Conservation (phyloP, 2,329 filamentous ascomycete genomes). For the Botrytis elliptica region DNA sequence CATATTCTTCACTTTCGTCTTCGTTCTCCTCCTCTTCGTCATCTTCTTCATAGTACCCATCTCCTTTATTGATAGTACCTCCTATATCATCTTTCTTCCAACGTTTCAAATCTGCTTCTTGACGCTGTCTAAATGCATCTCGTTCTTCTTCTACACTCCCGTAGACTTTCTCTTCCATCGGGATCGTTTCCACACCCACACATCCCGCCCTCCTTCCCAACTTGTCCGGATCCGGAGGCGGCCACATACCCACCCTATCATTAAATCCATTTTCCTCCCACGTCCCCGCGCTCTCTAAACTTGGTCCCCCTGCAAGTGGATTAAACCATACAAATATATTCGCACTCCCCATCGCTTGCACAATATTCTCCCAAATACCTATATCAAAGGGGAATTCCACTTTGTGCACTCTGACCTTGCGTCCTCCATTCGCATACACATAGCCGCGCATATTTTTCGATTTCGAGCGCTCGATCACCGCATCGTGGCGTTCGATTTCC, state of each 20-base stretch:
- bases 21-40: constrained; percentile 31
- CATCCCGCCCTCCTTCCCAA: constrained; percentile 38
- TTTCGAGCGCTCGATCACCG: constrained; percentile 81
- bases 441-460: constrained; percentile 43
- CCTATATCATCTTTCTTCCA: constrained; percentile 29
- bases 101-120: constrained; percentile 49
- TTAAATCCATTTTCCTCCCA: constrained; percentile 80
- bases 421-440: constrained; percentile 47
- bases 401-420: constrained; percentile 53
- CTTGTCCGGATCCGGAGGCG: constrained; percentile 62
- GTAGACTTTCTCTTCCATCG: constrained; percentile 26
- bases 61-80: not conserved
- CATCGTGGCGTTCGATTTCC: constrained; percentile 66
- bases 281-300: constrained; percentile 44
- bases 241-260: constrained; percentile 59
- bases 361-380: constrained; percentile 70
- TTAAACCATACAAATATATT: constrained; percentile 68
- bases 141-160: constrained; percentile 42
- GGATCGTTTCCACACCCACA: constrained; percentile 11
- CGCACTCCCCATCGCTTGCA: constrained; percentile 69
- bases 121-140: constrained; percentile 50
- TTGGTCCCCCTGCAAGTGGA: constrained; percentile 58
- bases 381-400: constrained; percentile 84
- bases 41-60: constrained; percentile 29
- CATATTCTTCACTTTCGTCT: constrained; percentile 33